Evolutionary conservation across 2,329 filamentous ascomycete species (phyloP), one percentile per base, ranked within the genome.

Genomic region (Cephalotrichum gorgonifer): DNA sequence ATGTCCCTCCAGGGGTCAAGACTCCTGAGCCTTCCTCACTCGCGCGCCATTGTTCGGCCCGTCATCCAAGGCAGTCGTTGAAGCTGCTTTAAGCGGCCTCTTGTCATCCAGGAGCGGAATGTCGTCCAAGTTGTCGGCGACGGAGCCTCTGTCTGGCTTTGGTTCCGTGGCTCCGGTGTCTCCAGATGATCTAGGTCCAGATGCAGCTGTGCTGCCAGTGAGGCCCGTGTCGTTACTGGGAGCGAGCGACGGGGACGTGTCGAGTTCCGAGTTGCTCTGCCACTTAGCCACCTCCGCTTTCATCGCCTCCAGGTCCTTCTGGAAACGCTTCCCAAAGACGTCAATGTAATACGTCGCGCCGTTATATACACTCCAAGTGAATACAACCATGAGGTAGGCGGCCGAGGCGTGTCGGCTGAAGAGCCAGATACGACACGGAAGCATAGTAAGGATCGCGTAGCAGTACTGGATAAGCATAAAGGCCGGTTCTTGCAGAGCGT

Each of bases 301-400:
- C 69, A 98, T 78, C 47, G 84, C 78, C 62, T 98, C 90, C 12
- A 98, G 74, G 65, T 98, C 93, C 62, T 91, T 95, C 71, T 98
- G 88, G 73, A 98, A 97, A 2, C 90, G 81, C 59, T 87, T 95
- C 48, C 94, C 93, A 63, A 97, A 98, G 2, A 97, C 88, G 58
- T 98, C 93, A 60, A 98, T 97, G 67, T 98, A 98, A 66, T 86
- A 98, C 1, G 90, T 97, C 17, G 93, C 88, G 28, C 93, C 93
- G 58, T 98, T 98, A 71, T 96, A 94, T 50, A 96, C 85, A 57
- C 88, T 94, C 89, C 90, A 96, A 41, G 81, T 75, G 61, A 98
- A 97, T n/a, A 98, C 82, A 2, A 79, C 69, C 49, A 84, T 73
- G 43, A 98, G 73, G 67, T 96, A 98, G 0, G 64, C 56, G 2